Evolutionary conservation across 2,329 filamentous ascomycete genomes (phyloP).

Genomic region (Teratosphaeria epicoccoides): DNA sequence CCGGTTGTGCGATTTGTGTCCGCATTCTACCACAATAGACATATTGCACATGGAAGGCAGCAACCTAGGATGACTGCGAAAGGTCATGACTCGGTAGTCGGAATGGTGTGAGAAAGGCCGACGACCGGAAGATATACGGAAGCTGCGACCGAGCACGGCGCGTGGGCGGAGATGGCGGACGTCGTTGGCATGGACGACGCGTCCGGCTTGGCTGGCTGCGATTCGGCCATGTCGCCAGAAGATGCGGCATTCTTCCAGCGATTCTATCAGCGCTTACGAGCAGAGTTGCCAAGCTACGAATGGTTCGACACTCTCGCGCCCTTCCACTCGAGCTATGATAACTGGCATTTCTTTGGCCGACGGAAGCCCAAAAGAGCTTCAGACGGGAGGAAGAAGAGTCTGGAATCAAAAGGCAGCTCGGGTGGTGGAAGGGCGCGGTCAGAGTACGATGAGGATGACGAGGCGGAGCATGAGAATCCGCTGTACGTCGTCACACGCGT

Average conservation of each 20-base stretch:
- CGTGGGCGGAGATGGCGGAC: neutral
- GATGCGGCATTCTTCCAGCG: constrained; percentile 11
- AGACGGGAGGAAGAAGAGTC: constrained; percentile 19
- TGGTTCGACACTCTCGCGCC: constrained; percentile 30
- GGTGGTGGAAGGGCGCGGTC: constrained; percentile 16
- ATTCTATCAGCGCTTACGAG: constrained; percentile 24
- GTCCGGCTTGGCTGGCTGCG: neutral
- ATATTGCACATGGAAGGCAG: neutral
- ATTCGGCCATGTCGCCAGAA: neutral
- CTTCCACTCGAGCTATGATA: constrained; percentile 60
- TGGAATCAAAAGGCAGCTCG: constrained; percentile 11
- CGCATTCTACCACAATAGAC: neutral
- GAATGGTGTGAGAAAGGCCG: neutral
- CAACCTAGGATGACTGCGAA: neutral
- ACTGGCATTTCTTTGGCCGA: constrained; percentile 54
- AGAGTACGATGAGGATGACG: constrained; percentile 14
- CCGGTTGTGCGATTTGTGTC: neutral
- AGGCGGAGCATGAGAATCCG: constrained; percentile 19
- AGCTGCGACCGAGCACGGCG: neutral
- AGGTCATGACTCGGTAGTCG: neutral
- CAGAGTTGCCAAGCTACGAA: constrained; percentile 25
- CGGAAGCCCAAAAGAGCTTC: constrained; percentile 40
- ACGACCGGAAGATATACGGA: neutral
- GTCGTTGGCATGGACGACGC: neutral
- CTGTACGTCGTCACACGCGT: constrained; percentile 64